Base-by-base conservation (phyloP, 495 filamentous ascomycete genomes). In the Lophium mytilinum region DNA sequence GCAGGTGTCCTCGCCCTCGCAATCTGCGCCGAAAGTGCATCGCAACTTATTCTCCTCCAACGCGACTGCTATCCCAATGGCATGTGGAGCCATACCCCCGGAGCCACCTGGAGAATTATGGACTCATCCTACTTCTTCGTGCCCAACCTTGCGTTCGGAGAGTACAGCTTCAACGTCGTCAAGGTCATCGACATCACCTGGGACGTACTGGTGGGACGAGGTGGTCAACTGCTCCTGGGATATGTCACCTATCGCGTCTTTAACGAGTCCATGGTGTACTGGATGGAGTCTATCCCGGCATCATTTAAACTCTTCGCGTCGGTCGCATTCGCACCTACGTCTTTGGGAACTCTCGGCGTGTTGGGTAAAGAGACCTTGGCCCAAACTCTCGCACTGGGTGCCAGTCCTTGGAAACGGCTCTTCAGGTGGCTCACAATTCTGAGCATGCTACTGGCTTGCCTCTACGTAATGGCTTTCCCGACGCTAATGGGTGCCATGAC, bases 101-200 rank as follows among this genome's bases (percentile, higher is more conserved):
- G 47, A 18, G 58, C 58, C n/a, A 61, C 58, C 12, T 61, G 58
- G 58, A 53, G 58, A 1, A 61, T 61, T 30, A 61, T 61, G 58
- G 58, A 61, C 36, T 61, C 58, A 7, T 37, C 39, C 1, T 61
- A 61, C 48, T 61, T 61, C 42, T 61, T 61, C 42, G 57, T 54
- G 50, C 60, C 56, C 30, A 63, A 63, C 43, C 71, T 86, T 81
- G 63, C 80, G 73, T 53, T 75, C 73, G 45, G 66, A 70, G 59
- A 51, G 7, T 51, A 64, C 21, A 57, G 53, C 21, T 69, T 68
- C 45, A 58, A 56, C 11, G 45, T 50, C 33, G 68, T 56, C 9
- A 70, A 70, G 48, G 46, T 64, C 30, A 66, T 66, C 40, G 67
- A 70, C 47, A 57, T 69, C n/a, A 37, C 57, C 1, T 69, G 62